These are phyloP conservation scores for Vinca major DNA, from an alignment of 305 asterid genomes.

Conservation along the genomic window DNA sequence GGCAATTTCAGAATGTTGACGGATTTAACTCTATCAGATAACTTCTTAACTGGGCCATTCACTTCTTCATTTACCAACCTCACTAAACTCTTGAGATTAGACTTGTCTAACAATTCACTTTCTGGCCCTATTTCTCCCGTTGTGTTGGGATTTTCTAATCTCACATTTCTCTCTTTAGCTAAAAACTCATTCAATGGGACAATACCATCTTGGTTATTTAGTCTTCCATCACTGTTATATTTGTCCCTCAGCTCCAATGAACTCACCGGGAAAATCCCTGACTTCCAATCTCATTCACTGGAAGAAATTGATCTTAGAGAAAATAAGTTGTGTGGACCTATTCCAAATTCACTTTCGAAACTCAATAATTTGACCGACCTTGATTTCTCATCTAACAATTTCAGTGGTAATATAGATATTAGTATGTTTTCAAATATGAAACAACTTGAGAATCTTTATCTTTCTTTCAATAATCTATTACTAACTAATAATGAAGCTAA, in stretches of 20 bases:
- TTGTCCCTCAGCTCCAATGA: constrained; percentile 1
- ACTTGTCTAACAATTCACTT: constrained; percentile 7
- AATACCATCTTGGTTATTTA: constrained; percentile 10
- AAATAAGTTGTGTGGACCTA: constrained; percentile 12
- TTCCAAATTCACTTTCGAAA: constrained; percentile 14
- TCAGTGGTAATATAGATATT: constrained; percentile 17
- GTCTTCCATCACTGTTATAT: background rate
- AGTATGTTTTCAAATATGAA: constrained; percentile 17
- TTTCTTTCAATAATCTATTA: constrained; percentile 19
- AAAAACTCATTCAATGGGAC: constrained; percentile 11
- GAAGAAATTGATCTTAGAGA: background rate
- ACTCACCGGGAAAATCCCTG: constrained; percentile 13
- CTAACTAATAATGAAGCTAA: constrained; percentile 4
- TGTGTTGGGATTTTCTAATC: constrained; percentile 9
- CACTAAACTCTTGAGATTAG: constrained; percentile 1
- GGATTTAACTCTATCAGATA: background rate
- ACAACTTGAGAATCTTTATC: constrained; percentile 6
- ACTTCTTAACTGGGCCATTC: constrained; percentile 12
- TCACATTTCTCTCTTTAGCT: background rate
- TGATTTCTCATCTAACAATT: constrained; percentile 13
- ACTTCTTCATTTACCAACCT: constrained; percentile 13
- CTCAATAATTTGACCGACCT: constrained; percentile 14
- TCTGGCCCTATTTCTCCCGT: constrained; percentile 12
- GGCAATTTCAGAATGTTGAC: constrained; percentile 2
- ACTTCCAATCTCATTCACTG: constrained; percentile 13